Conservation (phyloP, 129 eudicot species). For the Flaveria ramosissima region DNA sequence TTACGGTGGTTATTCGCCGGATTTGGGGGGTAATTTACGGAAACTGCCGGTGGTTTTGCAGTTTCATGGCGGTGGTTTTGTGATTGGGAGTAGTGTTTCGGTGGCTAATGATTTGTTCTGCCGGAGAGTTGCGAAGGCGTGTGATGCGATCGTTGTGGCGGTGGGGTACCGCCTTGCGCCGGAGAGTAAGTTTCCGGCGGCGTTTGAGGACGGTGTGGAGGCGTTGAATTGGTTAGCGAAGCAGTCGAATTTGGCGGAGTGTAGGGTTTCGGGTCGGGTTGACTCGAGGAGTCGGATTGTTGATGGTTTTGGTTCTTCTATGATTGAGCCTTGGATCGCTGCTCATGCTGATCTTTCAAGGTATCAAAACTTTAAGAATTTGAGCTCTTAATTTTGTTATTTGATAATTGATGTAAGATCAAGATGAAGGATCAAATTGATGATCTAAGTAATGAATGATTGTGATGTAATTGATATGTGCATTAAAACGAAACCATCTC, state of each 20-base stretch:
- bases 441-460: neutral
- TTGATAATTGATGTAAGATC: neutral
- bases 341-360: constrained; percentile 96
- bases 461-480: neutral
- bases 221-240: constrained; percentile 76
- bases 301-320: constrained; percentile 70
- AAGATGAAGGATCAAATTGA: neutral
- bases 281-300: constrained; percentile 50
- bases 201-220: constrained; percentile 83
- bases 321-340: constrained; percentile 94
- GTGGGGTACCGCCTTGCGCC: constrained; percentile 93
- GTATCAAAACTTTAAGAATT: constrained; percentile 34
- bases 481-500: neutral
- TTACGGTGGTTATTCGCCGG: constrained; percentile 74
- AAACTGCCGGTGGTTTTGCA: constrained; percentile 78
- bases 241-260: constrained; percentile 82
- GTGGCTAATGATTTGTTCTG: constrained; percentile 78
- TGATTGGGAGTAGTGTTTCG: constrained; percentile 71
- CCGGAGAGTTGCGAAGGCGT: constrained; percentile 60
- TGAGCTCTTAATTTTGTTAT: neutral
- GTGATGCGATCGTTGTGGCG: constrained; percentile 85
- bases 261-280: constrained; percentile 41
- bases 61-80: constrained; percentile 95
- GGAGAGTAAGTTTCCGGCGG: constrained; percentile 78
- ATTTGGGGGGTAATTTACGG: constrained; percentile 34